These are phyloP conservation scores for Mayamaea pseudoterrestris DNA, from an alignment of 108 stramenopile species.

Conservation along the genomic window DNA sequence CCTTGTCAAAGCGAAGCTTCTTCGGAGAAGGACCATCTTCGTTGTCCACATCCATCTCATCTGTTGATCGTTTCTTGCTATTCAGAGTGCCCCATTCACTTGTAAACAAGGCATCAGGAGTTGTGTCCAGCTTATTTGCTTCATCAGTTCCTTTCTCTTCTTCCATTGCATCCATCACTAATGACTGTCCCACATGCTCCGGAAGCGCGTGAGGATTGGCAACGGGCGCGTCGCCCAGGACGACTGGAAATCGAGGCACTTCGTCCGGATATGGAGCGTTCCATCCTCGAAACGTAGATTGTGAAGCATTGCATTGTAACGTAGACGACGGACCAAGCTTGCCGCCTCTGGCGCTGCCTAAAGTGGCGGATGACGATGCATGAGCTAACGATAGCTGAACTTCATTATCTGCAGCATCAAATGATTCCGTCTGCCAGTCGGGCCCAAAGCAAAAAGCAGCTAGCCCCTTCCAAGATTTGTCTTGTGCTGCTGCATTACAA, in stretches of 20 bases:
- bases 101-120: constrained; percentile 1
- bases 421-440: constrained; percentile 33
- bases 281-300: constrained; percentile 30
- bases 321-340: constrained; percentile 27
- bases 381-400: constrained; percentile 1
- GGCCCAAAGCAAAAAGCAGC: constrained; percentile 74
- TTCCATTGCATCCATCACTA: constrained; percentile 25
- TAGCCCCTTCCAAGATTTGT: constrained; percentile 56
- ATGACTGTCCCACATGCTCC: constrained; percentile 21
- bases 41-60: too few species aligned
- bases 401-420: neutral
- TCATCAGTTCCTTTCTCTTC: constrained; percentile 2
- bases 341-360: constrained; percentile 11
- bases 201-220: constrained; percentile 65
- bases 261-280: constrained; percentile 61
- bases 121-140: too few species aligned
- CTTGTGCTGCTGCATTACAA: neutral
- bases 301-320: neutral
- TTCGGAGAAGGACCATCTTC: too few species aligned
- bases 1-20: too few species aligned
- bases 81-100: neutral
- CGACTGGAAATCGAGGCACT: constrained; percentile 45
- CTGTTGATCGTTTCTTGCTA: neutral
- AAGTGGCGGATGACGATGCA: neutral
- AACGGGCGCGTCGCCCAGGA: constrained; percentile 15